Base-by-base conservation (phyloP, 805 yeast genomes). In the Nematodospora valgi region DNA sequence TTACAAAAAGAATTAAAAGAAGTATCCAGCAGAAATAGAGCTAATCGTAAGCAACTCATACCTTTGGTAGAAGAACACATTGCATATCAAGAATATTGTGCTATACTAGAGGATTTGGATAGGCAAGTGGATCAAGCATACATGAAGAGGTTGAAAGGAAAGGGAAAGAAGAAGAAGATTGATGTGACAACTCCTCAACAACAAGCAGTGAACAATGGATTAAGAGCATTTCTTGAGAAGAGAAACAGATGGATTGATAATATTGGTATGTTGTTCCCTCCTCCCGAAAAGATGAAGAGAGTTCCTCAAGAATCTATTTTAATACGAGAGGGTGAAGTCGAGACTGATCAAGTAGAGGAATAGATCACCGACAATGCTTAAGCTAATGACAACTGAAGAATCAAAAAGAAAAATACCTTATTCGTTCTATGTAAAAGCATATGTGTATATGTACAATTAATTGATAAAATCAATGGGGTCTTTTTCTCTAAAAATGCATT, bases 61-160 rank as follows among this genome's bases (percentile, higher is more conserved):
- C 94, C 95, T 1, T 49, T 82, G 1, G 72, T 93, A 11, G 91
- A 88, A 47, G 93, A 85, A 45, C 95, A 86, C 48, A 70, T 93
- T 49, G 96, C 97, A 18, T 93, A 89, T 79, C 96, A 91, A 56
- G 98, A 93, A 57, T 93, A 86, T 57, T 70, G 81, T 39, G 83
- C 91, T 9, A 89, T 93, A 35, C 60, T 88, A 40, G 98, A 93
- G 38, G 98, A 93, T 54, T 68, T 93, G 46, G 97, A 93, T 57
- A 93, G 91, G 56, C 99, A 93, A 60, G 89, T 93, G 23, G 98
- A 93, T 55, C 97, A 86, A 57, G 89, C 95, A 14, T 93, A 89
- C 54, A 64, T 84, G 44, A 84, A 88, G 57, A 70, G 97, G 40
- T 73, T 84, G 37, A 78, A 88, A 48, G 86, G 80, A 6, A 80